A percentile compares a stretch with the other conserved stretches of the same genome.
Evolutionary conservation across 2,329 filamentous ascomycete genomes (phyloP).

Genomic region (Cladophialophora bantiana): DNA sequence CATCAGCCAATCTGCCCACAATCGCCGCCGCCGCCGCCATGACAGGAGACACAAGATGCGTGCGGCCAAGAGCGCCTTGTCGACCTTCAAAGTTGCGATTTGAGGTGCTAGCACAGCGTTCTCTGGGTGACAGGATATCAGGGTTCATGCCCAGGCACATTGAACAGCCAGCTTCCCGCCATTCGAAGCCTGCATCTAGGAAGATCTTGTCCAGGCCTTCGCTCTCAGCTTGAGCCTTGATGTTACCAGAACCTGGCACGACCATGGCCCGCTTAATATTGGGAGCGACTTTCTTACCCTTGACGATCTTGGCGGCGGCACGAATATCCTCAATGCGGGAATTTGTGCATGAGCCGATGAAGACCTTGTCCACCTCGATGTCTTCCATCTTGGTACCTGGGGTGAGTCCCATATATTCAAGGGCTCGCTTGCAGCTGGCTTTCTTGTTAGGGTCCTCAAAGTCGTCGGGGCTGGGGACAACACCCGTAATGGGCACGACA

Average conservation of each 20-base stretch:
- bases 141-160: conserved; percentile 99
- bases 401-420: conserved; percentile 95
- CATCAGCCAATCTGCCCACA: conserved; percentile 88
- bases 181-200: conserved; percentile 89
- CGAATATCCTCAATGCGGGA: conserved; percentile 94
- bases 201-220: conserved; percentile 96
- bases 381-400: conserved; percentile 90
- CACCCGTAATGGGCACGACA: conserved; percentile 89
- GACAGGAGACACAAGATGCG: conserved; percentile 94
- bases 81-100: conserved; percentile 98
- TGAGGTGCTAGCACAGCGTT: conserved; percentile 93
- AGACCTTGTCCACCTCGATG: conserved; percentile 92
- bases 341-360: conserved; percentile 98
- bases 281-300: conserved; percentile 82
- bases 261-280: conserved; percentile 97
- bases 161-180: conserved; percentile 96
- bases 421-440: conserved; percentile 76
- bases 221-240: conserved; percentile 88
- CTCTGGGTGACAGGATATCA: conserved; percentile 88
- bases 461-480: conserved; percentile 88
- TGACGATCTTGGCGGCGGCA: conserved; percentile 82
- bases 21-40: conserved; percentile 95
- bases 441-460: conserved; percentile 83
- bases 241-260: conserved; percentile 91
- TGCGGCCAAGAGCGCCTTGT: conserved; percentile 88